A percentile compares a stretch with the other conserved stretches of the same genome.
phyloP scores from a whole-genome alignment of 1,284 basidiomycete genomes.

The Thecaphora thlaspeos region DNA sequence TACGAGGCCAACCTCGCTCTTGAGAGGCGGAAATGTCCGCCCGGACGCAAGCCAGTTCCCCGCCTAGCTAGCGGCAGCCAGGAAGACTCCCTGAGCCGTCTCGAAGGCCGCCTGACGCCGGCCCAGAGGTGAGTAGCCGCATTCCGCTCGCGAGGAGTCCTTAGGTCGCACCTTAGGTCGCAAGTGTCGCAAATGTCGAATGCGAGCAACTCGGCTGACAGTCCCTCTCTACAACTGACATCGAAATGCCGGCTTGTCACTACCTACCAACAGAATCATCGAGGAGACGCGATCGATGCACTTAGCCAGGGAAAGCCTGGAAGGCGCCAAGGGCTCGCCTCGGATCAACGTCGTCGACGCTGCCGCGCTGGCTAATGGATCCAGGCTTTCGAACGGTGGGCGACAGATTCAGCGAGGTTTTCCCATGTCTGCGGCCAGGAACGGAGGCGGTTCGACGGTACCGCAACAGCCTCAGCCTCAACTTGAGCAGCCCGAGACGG shows the following conservation, averaged over 20 bases:
- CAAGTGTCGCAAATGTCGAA: too few relatives aligned
- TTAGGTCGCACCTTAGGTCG: too few relatives aligned
- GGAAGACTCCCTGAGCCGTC: conserved; percentile 7
- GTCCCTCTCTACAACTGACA: neutral
- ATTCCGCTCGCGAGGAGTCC: too few relatives aligned
- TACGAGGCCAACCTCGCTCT: conserved; percentile 12
- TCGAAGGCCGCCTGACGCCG: conserved; percentile 34
- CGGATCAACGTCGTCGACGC: neutral
- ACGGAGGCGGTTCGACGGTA: too few relatives aligned
- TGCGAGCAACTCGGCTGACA: too few relatives aligned
- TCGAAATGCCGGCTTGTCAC: neutral
- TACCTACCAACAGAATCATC: conserved; percentile 30
- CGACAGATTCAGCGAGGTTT: conserved; percentile 4
- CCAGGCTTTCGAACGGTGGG: too few relatives aligned
- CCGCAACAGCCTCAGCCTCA: too few relatives aligned
- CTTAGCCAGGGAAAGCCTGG: conserved; percentile 26
- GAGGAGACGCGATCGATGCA: conserved; percentile 44
- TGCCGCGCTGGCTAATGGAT: neutral
- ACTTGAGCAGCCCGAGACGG: too few relatives aligned
- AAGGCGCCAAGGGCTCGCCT: conserved; percentile 8
- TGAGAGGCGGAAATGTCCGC: conserved; percentile 30
- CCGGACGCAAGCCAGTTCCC: conserved; percentile 41
- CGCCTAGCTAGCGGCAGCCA: conserved; percentile 10
- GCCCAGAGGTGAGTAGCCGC: conserved; percentile 34
- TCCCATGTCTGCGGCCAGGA: too few relatives aligned